Evolutionary conservation across 257 asterid species (phyloP).

Genomic region (Paulownia fortunei): DNA sequence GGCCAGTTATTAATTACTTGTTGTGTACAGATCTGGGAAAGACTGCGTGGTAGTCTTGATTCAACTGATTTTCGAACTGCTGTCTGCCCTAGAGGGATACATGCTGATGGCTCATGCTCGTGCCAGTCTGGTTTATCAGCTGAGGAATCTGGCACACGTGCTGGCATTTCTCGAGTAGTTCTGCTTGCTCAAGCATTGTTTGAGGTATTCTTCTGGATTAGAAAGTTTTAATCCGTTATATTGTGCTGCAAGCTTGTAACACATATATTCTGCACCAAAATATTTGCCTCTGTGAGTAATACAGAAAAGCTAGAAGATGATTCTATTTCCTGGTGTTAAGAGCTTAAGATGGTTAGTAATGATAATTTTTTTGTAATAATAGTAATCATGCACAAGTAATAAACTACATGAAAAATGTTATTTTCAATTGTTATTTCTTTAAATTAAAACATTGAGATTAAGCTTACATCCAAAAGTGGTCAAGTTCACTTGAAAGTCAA

Average conservation of each 20-base stretch:
- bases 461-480: not conserved
- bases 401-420: too few relatives aligned
- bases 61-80: constrained; percentile 42
- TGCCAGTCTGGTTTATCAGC: constrained; percentile 58
- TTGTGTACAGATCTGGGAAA: constrained; percentile 63
- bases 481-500: not conserved
- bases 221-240: not conserved
- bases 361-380: too few relatives aligned
- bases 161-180: constrained; percentile 73
- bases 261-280: too few relatives aligned
- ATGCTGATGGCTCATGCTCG: constrained; percentile 64
- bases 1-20: not conserved
- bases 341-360: constrained; percentile 17
- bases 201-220: constrained; percentile 56
- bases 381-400: not conserved
- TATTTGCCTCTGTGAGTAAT: too few relatives aligned
- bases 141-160: constrained; percentile 59
- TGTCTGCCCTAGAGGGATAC: constrained; percentile 69
- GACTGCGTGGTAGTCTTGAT: constrained; percentile 53
- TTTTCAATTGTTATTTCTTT: too few relatives aligned
- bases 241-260: not conserved
- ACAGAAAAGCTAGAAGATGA: not conserved
- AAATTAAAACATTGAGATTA: too few relatives aligned
- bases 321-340: not conserved
- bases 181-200: constrained; percentile 89